A percentile compares a stretch with the other conserved stretches of the same genome.
Conservation (phyloP, 2,329 filamentous ascomycete genomes). For the Calonectria pteridis region DNA sequence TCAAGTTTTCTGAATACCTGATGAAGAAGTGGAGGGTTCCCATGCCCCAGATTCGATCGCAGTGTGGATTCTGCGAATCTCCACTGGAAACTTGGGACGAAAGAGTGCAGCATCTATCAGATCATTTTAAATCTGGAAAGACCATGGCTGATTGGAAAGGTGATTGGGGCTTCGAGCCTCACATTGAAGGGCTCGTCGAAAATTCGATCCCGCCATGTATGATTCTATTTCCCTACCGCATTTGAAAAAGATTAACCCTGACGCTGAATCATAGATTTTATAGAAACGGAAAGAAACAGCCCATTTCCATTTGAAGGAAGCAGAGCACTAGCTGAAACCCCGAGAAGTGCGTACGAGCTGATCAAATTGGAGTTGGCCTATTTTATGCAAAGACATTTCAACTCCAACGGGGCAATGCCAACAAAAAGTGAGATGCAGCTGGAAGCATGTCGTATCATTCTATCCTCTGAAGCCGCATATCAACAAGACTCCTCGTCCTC, state of each 20-base stretch:
- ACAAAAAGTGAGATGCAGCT: slow-evolving; percentile 27
- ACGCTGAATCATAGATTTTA: slow-evolving; percentile 22
- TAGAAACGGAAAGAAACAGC: slow-evolving; percentile 28
- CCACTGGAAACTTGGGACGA: slow-evolving; percentile 51
- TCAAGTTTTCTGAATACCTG: slow-evolving; percentile 47
- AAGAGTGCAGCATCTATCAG: slow-evolving; percentile 51
- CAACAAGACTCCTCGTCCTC: slow-evolving; percentile 11
- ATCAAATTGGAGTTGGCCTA: slow-evolving; percentile 34
- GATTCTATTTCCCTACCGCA: neutral
- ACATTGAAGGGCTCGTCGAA: slow-evolving; percentile 51
- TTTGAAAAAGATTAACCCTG: neutral
- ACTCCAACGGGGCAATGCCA: slow-evolving; percentile 20
- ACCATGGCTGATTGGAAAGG: slow-evolving; percentile 57
- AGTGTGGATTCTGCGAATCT: slow-evolving; percentile 54
- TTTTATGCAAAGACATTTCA: slow-evolving; percentile 33
- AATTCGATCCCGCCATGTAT: slow-evolving; percentile 55
- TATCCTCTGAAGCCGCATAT: slow-evolving; percentile 24
- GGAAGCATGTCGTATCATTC: slow-evolving; percentile 31
- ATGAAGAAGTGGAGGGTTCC: slow-evolving; percentile 51
- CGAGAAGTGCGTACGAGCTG: slow-evolving; percentile 30
- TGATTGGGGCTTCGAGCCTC: slow-evolving; percentile 55
- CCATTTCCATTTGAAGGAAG: slow-evolving; percentile 32
- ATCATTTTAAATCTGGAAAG: slow-evolving; percentile 54
- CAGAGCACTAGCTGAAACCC: slow-evolving; percentile 22
- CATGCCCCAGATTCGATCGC: slow-evolving; percentile 51